Conservation (phyloP, 352 stramenopile genomes). For the Aphanomyces invadans region DNA sequence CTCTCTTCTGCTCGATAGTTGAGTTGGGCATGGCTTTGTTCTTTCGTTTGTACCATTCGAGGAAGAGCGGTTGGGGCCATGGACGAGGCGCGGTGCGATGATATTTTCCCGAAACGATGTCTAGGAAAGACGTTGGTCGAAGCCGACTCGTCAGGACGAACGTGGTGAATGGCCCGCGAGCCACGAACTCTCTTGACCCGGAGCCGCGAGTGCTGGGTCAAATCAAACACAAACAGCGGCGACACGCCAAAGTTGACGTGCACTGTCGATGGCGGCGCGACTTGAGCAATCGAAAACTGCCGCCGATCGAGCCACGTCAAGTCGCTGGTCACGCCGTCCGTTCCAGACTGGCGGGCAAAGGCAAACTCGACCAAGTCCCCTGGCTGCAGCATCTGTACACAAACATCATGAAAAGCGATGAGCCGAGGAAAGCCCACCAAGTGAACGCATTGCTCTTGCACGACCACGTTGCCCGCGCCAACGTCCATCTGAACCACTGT, state of each 20-base stretch:
- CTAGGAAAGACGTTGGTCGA: not conserved
- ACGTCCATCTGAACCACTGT: slow-evolving; percentile 1
- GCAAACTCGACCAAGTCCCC: slow-evolving; percentile 13
- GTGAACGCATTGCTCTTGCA: slow-evolving; percentile 9
- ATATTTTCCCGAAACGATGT: slow-evolving; percentile 25
- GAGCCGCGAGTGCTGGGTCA: not conserved
- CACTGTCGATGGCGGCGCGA: not conserved
- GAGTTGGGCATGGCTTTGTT: no score
- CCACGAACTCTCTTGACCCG: not conserved
- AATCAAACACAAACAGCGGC: not conserved
- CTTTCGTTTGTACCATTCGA: not conserved
- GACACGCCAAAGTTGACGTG: not conserved
- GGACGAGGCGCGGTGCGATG: not conserved
- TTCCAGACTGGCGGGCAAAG: not conserved
- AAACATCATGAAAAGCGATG: no score
- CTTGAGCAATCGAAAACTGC: not conserved
- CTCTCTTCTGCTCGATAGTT: no score
- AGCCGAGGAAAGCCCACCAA: no score
- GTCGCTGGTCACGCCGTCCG: not conserved
- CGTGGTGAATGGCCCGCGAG: not conserved
- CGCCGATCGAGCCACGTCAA: not conserved
- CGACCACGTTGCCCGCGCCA: not conserved
- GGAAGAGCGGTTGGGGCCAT: not conserved
- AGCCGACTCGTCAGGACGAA: not conserved
- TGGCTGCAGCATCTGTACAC: not conserved